Percentiles rank a stretch among this genome's conserved stretches.
Conservation (phyloP, 176 grass and related monocot genomes). For the Coix lacrymajobi region DNA sequence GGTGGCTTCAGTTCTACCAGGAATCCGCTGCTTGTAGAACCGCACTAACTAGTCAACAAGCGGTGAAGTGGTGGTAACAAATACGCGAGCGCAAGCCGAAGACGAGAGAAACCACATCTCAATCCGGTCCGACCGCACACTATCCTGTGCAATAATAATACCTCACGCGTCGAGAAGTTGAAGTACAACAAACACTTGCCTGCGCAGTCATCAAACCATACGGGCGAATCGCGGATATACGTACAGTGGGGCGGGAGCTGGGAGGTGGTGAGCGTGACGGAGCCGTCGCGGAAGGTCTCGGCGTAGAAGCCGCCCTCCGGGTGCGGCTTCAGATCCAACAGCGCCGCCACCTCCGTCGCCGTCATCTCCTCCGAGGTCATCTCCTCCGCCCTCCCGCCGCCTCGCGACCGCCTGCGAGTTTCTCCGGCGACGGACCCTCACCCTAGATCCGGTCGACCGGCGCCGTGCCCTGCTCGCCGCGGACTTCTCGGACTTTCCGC, state of each 20-base stretch:
- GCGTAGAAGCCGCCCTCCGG: conserved; percentile 77
- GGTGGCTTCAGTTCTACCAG: background rate
- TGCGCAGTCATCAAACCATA: background rate
- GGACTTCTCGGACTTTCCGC: background rate
- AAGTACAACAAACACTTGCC: background rate
- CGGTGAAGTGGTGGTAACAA: background rate
- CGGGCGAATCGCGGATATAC: background rate
- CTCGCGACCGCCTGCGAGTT: background rate
- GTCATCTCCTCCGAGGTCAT: conserved; percentile 54
- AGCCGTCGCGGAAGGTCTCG: conserved; percentile 87
- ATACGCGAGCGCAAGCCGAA: background rate
- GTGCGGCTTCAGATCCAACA: conserved; percentile 88
- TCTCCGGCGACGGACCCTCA: background rate
- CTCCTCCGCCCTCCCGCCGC: background rate
- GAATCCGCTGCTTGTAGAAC: background rate
- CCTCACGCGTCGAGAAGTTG: background rate
- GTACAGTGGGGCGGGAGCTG: conserved; percentile 88
- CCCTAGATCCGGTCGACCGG: background rate
- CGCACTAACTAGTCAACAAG: background rate
- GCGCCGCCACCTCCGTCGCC: conserved; percentile 58
- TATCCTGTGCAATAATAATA: background rate
- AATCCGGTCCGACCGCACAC: background rate
- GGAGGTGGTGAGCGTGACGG: conserved; percentile 67
- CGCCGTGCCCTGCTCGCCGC: background rate
- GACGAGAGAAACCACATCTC: background rate